Evolutionary conservation across 176 grass and related monocot species (phyloP).

Genomic region (Zoysia pacifica): DNA sequence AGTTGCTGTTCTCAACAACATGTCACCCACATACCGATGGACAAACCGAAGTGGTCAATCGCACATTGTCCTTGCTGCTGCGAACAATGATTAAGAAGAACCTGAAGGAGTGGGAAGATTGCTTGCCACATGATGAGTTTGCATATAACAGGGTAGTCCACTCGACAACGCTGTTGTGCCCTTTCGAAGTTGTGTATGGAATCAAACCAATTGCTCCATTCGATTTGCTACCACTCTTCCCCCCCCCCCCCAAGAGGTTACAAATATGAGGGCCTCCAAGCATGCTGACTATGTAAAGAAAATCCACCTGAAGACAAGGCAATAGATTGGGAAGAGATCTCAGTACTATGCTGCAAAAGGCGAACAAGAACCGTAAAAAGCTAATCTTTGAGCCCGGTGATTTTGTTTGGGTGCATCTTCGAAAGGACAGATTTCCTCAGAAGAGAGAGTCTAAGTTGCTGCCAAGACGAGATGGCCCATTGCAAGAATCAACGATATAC

Average conservation of each 20-base stretch:
- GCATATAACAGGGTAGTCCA: no score
- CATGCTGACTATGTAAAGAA: background rate
- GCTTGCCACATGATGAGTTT: no score
- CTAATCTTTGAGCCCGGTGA: background rate
- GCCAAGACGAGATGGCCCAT: background rate
- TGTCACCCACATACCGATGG: no score
- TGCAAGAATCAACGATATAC: background rate
- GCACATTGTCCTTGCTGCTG: no score
- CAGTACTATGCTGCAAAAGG: background rate
- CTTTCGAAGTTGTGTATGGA: no score
- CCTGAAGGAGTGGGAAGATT: no score
- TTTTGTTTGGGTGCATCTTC: background rate
- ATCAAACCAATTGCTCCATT: background rate
- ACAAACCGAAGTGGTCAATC: no score
- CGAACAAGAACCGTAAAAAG: background rate
- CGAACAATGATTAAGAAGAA: no score
- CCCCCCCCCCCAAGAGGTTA: background rate
- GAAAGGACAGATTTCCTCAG: background rate
- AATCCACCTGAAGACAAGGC: background rate
- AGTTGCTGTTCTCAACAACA: background rate
- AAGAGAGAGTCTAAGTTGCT: background rate
- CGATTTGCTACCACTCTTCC: no score
- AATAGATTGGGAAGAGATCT: background rate
- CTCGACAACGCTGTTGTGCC: no score
- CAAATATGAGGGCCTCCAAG: background rate